Conservation (phyloP, 108 stramenopile genomes). For the Skeletonema grethae region DNA sequence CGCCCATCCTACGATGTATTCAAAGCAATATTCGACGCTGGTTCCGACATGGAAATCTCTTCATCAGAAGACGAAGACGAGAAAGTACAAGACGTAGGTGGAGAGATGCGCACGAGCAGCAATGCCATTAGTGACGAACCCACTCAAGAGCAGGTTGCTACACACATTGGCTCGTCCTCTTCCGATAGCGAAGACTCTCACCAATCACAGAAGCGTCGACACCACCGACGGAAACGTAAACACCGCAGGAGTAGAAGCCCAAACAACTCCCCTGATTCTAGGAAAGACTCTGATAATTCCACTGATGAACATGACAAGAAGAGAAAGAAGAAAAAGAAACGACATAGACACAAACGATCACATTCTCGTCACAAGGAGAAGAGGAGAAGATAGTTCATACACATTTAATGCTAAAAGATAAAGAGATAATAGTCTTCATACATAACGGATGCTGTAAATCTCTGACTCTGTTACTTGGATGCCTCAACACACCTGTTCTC, state of each 20-base stretch:
- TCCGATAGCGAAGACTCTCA: background rate
- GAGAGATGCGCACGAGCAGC: background rate
- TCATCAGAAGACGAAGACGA: constrained; percentile 20
- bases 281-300: background rate
- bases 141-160: background rate
- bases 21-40: constrained; percentile 41
- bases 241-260: background rate
- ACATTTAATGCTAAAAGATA: background rate
- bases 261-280: background rate
- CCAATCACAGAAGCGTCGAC: background rate
- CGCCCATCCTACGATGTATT: constrained; percentile 38
- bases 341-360: background rate
- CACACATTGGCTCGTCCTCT: background rate
- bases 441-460: background rate
- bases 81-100: background rate
- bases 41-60: constrained; percentile 44
- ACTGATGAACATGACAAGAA: background rate
- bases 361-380: constrained; percentile 10
- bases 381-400: background rate
- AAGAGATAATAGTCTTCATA: no score
- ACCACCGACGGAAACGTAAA: background rate
- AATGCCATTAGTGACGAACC: background rate
- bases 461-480: background rate
- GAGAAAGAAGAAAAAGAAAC: constrained; percentile 13
- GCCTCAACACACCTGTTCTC: constrained; percentile 16